Conservation (phyloP, 352 stramenopile genomes). For the Phytopythium litorale region DNA sequence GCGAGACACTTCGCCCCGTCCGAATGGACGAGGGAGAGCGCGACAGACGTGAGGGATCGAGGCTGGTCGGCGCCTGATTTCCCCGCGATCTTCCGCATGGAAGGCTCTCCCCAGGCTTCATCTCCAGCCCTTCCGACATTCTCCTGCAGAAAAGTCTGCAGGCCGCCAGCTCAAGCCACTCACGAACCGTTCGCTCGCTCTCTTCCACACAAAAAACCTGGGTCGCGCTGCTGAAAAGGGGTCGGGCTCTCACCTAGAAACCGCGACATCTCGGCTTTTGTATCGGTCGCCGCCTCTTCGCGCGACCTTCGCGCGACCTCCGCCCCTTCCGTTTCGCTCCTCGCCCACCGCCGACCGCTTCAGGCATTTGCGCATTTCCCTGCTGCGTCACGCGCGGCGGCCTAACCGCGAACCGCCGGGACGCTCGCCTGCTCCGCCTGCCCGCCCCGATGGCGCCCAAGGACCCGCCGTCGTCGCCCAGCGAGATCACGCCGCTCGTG, state of each 20-base stretch:
- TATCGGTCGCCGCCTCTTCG: not conserved
- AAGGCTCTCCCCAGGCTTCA: not conserved
- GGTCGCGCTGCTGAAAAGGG: too few species aligned
- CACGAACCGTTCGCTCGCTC: slow-evolving; percentile 1
- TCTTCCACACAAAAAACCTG: slow-evolving; percentile 4
- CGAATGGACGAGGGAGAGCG: not conserved
- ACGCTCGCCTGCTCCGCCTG: not conserved
- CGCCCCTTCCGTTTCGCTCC: not conserved
- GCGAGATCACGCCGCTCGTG: slow-evolving; percentile 33
- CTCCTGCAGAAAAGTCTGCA: not conserved
- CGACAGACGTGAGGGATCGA: not conserved
- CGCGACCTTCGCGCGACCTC: slow-evolving; percentile 14
- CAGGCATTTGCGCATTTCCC: slow-evolving; percentile 13
- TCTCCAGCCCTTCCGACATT: too few species aligned
- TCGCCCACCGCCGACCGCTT: not conserved
- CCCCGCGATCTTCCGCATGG: not conserved
- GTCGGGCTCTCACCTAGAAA: not conserved
- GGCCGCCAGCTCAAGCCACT: not conserved
- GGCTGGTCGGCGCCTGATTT: not conserved
- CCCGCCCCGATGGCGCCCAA: slow-evolving; percentile 17
- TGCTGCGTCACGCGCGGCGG: not conserved
- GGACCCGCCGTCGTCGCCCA: slow-evolving; percentile 11
- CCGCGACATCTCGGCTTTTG: not conserved
- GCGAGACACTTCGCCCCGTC: not conserved
- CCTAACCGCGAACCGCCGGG: not conserved